Evolutionary conservation across 1,284 basidiomycete genomes (phyloP), one percentile per base, ranked within the genome.

Genomic region (Takashimella tepidaria): DNA sequence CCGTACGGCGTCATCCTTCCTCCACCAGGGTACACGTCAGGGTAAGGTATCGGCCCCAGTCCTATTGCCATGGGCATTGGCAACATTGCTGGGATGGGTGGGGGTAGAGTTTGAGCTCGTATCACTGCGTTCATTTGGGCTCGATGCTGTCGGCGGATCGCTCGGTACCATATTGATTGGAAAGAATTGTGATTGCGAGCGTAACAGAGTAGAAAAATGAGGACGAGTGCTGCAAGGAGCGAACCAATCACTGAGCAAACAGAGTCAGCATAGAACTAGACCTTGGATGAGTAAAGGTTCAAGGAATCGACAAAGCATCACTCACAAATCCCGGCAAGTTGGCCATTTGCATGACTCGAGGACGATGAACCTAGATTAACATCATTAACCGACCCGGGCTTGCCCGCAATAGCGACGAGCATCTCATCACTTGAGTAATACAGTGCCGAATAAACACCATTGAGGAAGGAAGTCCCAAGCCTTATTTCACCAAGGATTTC

Each of bases 401-500:
- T 74, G 8, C 67, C 69, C 3, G 74, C 72, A 12, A 75, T 54
- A 8, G 71, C 72, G 13, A 75, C 61, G 42, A 61, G 63, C 49
- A 66, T 57, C n/a, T 57, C 57, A 2, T 52, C 49, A 1, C 50
- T 49, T 11, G 61, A 57, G 53, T 71, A 69, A 50, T 71, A 70
- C 5, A 75, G 41, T 1, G 63, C 72, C 73, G 67, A 48, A 50
- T 74, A 76, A 3, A 73, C 60, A 0, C 67, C 66, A 6, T 63
- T 61, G 51, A 76, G 53, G 59, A 76, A 76, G 0, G 72, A 66
- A 2, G 69, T 67, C 5, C 74, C 74, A 11, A 76, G 56, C 23
- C 71, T 50, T 20, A 76, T 61, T 52, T 69, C 67, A 10, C 70
- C 71, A 2, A 53, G 47, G 22, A 45, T 16, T 4, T 71, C 72